Evolutionary conservation across 1,284 basidiomycete species (phyloP), one percentile per base, ranked within the genome.

Genomic region (Porphyrellus sp.): DNA sequence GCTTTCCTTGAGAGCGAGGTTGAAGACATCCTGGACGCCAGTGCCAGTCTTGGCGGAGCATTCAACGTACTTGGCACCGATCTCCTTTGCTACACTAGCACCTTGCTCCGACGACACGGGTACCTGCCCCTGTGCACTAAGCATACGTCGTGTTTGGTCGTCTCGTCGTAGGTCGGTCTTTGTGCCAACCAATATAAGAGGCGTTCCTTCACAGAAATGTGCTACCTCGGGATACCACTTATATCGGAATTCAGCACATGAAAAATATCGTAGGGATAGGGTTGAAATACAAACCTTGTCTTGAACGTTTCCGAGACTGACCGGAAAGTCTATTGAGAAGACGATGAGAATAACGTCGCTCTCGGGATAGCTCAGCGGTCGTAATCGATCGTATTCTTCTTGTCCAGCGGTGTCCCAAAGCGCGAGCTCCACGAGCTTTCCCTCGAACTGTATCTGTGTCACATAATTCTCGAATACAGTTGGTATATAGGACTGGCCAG

Each of bases 391-490:
- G 72, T 98, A 98, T 75, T 98, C 95, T 74, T 98, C 95, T 72
- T 98, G 95, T 18, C 96, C 95, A 6, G 95, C 96, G 1, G 96
- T 98, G 74, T 98, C 95, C 95, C 95, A 99, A 30, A 99, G 78
- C 5, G 95, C 94, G 31, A 98, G 81, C 71, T 98, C 95, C 62
- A 98, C 86, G 42, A 85, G 78, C 73, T 96, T 97, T 51, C 89
- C 86, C 38, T 98, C 93, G 62, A 88, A 90, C 38, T 86, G 80
- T 46, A 97, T 87, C 63, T 90, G 85, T 11, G 95, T 96, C 52
- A 98, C 91, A 65, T 94, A 91, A 80, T 95, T 98, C 73, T 99
- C 96, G 70, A 99, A 99, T 8, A 99, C 95, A 20, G 95, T 99
- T 23, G 96, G 95, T 57, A 98, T 90, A 73, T 98, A 98, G 53